Evolutionary conservation across 495 filamentous ascomycete genomes (phyloP).

Genomic region (Parachaetomium inaequale): DNA sequence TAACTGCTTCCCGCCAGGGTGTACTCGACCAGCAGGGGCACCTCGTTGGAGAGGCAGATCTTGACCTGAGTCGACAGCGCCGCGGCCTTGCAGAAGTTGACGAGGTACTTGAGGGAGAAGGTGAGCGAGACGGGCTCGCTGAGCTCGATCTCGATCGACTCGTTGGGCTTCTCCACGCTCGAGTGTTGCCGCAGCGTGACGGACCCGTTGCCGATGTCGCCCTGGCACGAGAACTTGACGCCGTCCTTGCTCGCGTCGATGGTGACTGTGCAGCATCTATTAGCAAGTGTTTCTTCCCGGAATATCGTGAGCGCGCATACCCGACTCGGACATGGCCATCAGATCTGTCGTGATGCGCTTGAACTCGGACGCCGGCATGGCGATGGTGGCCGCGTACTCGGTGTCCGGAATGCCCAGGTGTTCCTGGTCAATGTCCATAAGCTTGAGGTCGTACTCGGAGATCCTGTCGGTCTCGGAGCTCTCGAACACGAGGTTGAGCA

Average conservation of each 20-base stretch:
- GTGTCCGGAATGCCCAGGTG: constrained; percentile 98
- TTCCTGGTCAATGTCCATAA: constrained; percentile 99
- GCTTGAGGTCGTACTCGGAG: constrained; percentile 98
- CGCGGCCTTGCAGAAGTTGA: constrained; percentile 99
- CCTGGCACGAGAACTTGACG: constrained; percentile 88
- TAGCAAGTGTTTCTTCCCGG: constrained; percentile 3
- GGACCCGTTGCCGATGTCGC: constrained; percentile 93
- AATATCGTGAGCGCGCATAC: constrained; percentile 47
- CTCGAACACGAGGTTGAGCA: constrained; percentile 94
- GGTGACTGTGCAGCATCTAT: constrained; percentile 57
- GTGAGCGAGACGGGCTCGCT: constrained; percentile 91
- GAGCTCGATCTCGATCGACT: constrained; percentile 83
- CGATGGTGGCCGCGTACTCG: constrained; percentile 88
- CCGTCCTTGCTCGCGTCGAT: constrained; percentile 98
- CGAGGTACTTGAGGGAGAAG: constrained; percentile 98
- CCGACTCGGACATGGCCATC: constrained; percentile 87
- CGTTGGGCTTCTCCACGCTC: constrained; percentile 84
- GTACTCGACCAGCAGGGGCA: constrained; percentile 94
- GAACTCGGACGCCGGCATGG: constrained; percentile 88
- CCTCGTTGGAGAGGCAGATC: constrained; percentile 91
- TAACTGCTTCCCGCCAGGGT: constrained; percentile 75
- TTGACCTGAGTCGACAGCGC: constrained; percentile 77
- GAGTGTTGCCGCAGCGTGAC: constrained; percentile 86
- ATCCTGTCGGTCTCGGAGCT: constrained; percentile 80
- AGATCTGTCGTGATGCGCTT: constrained; percentile 91